A percentile compares a stretch with the other conserved stretches of the same genome.
These are phyloP conservation scores for Rusavskia elegans DNA, from an alignment of 495 filamentous ascomycete genomes.

Conservation along the genomic window DNA sequence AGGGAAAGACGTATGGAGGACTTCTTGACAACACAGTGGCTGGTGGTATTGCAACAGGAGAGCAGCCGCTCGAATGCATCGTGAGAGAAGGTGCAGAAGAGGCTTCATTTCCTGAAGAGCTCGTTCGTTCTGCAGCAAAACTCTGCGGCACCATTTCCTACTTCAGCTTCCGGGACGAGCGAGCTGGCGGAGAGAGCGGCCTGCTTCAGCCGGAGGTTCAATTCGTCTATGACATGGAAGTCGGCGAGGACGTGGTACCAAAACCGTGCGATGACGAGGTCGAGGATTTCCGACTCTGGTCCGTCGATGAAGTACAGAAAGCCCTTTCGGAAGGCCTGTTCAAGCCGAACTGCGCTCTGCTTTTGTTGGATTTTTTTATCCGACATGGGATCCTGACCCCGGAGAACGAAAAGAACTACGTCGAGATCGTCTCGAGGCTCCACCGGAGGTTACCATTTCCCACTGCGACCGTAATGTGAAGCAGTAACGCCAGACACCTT, in stretches of 20 bases:
- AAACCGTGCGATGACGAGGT: slow-evolving; percentile 78
- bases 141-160: slow-evolving; percentile 65
- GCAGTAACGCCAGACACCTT: neutral
- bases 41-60: slow-evolving; percentile 69
- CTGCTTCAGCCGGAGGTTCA: slow-evolving; percentile 83
- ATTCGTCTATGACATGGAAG: slow-evolving; percentile 80
- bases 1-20: slow-evolving; percentile 66
- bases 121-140: slow-evolving; percentile 44
- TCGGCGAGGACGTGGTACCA: slow-evolving; percentile 49
- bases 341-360: slow-evolving; percentile 84
- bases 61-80: slow-evolving; percentile 60
- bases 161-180: slow-evolving; percentile 60
- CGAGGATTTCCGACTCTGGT: slow-evolving; percentile 63
- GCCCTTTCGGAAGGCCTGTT: slow-evolving; percentile 58
- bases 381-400: slow-evolving; percentile 66
- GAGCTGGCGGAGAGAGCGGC: slow-evolving; percentile 73
- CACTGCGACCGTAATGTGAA: slow-evolving; percentile 15
- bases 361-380: slow-evolving; percentile 82
- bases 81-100: slow-evolving; percentile 82
- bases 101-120: slow-evolving; percentile 57
- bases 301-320: slow-evolving; percentile 55
- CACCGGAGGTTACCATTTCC: slow-evolving; percentile 79
- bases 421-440: slow-evolving; percentile 57
- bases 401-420: slow-evolving; percentile 69
- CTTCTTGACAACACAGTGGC: slow-evolving; percentile 94